Evolutionary conservation across 202 grass and related monocot genomes (phyloP), one percentile per base, ranked within the genome.

Genomic region (Carex arenaria): DNA sequence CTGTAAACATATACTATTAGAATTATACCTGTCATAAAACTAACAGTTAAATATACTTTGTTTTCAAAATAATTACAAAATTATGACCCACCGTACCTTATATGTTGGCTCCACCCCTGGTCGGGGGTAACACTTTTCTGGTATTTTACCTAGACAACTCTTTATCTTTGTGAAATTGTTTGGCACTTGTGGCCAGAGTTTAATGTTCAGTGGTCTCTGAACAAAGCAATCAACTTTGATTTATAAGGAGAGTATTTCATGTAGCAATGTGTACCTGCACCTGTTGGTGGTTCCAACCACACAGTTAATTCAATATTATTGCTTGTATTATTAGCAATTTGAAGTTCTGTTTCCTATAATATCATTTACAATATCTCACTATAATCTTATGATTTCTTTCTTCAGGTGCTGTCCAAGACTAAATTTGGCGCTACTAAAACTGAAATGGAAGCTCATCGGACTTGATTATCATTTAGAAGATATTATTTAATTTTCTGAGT

Each of bases 391-490:
- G 43, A 67, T 82, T 14, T 49, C 10, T 69, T 68, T 82, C 3
- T 65, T 82, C 61, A 82, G 80, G 61, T 53, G 32, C 26, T 65
- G 45, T 53, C 12, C 13, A 32, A 53, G 61, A 56, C 12, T 82
- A 56, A 67, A 68, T 51, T 67, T 68, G 45, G 43, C 49, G 36
- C 55, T 61, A 64, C n/a, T 62, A 56, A 57, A 42, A 45, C 19
- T 3, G 20, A 63, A 70, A 64, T 31, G 56, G 32, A 18, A 3
- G 59, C 56, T 7, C 64, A 82, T 42, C 31, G 34, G 60, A 80
- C 32, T 80, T 26, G 78, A 64, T 77, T 77, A 53, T 77, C 73
- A 77, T 56, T 80, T 31, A 68, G 45, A 67, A 68, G 63, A 67
- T 54, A n/a, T 68, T 67, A 67, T 81, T 82, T 69, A 45, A 65